Evolutionary conservation across 495 filamentous ascomycete genomes (phyloP).

Genomic region (Trichoderma erinaceum): DNA sequence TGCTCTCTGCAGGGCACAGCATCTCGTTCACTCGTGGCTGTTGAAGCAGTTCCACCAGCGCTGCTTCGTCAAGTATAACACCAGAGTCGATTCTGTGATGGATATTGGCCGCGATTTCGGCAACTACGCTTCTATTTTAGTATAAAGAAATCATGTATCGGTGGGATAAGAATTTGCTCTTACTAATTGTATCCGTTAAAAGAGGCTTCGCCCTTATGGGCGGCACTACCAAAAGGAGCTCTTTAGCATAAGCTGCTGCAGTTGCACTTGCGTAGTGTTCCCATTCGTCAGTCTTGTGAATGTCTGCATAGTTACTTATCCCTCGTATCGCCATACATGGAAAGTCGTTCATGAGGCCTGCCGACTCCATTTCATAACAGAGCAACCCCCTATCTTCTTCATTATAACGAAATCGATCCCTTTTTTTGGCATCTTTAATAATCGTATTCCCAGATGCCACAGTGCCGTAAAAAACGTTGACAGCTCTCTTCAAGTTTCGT

Average conservation of each 20-base stretch:
- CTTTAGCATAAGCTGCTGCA: background rate
- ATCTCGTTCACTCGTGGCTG: too few relatives aligned
- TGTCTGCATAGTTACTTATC: constrained; percentile 29
- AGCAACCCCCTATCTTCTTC: constrained; percentile 3
- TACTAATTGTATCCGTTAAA: background rate
- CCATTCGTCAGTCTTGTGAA: constrained; percentile 5
- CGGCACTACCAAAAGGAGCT: background rate
- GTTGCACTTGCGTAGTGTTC: background rate
- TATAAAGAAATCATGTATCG: too few relatives aligned
- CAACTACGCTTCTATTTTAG: too few relatives aligned
- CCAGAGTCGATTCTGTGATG: too few relatives aligned
- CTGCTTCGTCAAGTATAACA: too few relatives aligned
- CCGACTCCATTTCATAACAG: constrained; percentile 14
- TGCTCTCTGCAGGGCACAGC: too few relatives aligned
- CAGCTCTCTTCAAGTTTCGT: background rate
- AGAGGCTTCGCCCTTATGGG: background rate
- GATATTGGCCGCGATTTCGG: too few relatives aligned
- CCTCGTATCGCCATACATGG: constrained; percentile 27
- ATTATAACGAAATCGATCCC: too few relatives aligned
- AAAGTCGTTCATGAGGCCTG: background rate
- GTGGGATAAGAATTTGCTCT: background rate
- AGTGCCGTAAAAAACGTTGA: constrained; percentile 20
- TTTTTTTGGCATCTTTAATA: constrained; percentile 24
- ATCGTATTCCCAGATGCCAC: constrained; percentile 26
- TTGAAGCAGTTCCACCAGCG: too few relatives aligned